phyloP scores from a whole-genome alignment of 164 flowering plant species.

The Cinnamomum micranthum region DNA sequence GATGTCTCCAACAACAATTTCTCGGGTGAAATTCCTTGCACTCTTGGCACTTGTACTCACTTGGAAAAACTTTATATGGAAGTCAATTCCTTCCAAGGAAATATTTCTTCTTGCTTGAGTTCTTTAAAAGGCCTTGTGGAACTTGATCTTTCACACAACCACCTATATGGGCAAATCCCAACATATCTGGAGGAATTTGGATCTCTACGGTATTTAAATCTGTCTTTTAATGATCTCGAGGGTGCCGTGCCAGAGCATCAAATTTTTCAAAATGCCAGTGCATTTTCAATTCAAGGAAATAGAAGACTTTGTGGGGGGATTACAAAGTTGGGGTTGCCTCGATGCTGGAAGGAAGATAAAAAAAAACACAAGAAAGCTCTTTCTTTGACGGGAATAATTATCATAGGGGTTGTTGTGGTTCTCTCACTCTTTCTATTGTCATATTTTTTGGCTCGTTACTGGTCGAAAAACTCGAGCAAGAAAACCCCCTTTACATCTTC shows the following conservation, averaged over 20 bases:
- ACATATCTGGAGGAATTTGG: not conserved
- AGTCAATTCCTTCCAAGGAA: conserved; percentile 24
- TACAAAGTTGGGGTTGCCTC: conserved; percentile 10
- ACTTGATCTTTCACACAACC: conserved; percentile 15
- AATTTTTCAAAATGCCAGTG: conserved; percentile 7
- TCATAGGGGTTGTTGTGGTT: not conserved
- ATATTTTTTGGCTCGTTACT: not conserved
- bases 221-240: conserved; percentile 12
- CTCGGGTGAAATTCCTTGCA: conserved; percentile 29
- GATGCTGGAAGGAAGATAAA: conserved; percentile 9
- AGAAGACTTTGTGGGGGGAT: conserved; percentile 27
- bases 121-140: conserved; percentile 4
- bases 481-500: not conserved
- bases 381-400: not conserved
- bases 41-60: conserved; percentile 18
- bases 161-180: conserved; percentile 15
- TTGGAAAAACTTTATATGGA: conserved; percentile 12
- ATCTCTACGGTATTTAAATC: not conserved
- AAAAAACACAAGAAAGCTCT: not conserved
- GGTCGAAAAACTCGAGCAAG: not conserved
- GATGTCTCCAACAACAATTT: conserved; percentile 1
- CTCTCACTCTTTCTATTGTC: not conserved
- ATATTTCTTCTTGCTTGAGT: conserved; percentile 15
- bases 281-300: conserved; percentile 9
- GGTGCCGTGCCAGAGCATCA: conserved; percentile 12